Percentiles rank a stretch among this genome's conserved stretches.
Evolutionary conservation across 129 eudicot genomes (phyloP).

Genomic region (Erigeron canadensis): DNA sequence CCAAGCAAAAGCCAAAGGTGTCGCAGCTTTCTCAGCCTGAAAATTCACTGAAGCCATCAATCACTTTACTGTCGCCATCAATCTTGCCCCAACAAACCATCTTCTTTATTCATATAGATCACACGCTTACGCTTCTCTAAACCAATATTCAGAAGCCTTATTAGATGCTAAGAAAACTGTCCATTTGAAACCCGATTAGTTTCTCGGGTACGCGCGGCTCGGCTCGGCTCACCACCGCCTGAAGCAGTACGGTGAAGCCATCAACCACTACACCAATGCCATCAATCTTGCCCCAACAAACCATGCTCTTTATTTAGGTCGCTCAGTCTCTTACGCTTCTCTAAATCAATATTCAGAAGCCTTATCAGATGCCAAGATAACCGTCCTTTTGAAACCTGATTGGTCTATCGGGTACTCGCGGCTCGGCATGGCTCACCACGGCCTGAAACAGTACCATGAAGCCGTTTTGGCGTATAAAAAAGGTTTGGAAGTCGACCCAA

Average conservation of each 20-base stretch:
- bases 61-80: constrained; percentile 85
- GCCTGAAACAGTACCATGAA: not conserved
- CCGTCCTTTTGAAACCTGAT: too few species aligned
- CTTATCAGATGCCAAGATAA: too few species aligned
- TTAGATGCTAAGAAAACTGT: constrained; percentile 79
- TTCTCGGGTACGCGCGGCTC: constrained; percentile 80
- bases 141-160: constrained; percentile 58
- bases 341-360: too few species aligned
- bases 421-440: too few species aligned
- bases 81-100: constrained; percentile 76
- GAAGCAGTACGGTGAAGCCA: constrained; percentile 26
- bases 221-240: constrained; percentile 81
- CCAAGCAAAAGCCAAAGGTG: constrained; percentile 93
- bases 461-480: constrained; percentile 71
- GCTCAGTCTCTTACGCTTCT: too few species aligned
- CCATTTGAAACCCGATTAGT: constrained; percentile 85
- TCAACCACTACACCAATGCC: too few species aligned
- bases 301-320: too few species aligned
- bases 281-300: too few species aligned
- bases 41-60: constrained; percentile 63
- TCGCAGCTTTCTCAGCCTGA: constrained; percentile 96
- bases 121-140: constrained; percentile 85
- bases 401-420: too few species aligned
- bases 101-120: constrained; percentile 94
- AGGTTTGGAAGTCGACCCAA: constrained; percentile 81